A percentile compares a stretch with the other conserved stretches of the same genome.
phyloP scores from a whole-genome alignment of 176 grass and related monocot genomes.

The Coix lacrymajobi region DNA sequence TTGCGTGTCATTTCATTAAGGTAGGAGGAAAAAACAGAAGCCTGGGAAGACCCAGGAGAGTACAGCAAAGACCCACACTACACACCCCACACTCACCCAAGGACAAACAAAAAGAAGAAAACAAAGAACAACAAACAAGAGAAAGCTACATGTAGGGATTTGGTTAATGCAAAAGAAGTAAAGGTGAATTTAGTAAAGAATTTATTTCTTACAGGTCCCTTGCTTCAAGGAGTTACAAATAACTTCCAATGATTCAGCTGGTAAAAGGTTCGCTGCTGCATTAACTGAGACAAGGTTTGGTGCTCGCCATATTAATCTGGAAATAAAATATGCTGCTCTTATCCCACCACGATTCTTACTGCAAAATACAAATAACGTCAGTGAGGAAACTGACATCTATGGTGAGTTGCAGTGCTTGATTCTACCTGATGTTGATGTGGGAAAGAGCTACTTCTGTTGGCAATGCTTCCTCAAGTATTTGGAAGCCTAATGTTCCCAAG shows the following conservation, averaged over 20 bases:
- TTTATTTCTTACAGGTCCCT: conserved; percentile 27
- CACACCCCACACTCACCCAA: too few relatives aligned
- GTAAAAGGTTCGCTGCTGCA: conserved; percentile 47
- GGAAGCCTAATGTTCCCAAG: conserved; percentile 51
- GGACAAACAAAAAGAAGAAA: too few relatives aligned
- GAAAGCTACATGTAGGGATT: not conserved
- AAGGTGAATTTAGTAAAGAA: not conserved
- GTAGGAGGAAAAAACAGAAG: too few relatives aligned
- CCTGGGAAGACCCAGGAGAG: too few relatives aligned
- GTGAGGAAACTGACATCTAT: not conserved
- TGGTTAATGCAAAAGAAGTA: not conserved
- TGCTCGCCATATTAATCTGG: conserved; percentile 39
- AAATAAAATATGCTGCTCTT: conserved; percentile 34
- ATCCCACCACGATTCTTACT: conserved; percentile 60
- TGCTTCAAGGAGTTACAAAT: conserved; percentile 40
- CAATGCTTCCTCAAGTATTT: conserved; percentile 51
- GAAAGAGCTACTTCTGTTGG: conserved; percentile 38
- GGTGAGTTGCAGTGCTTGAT: not conserved
- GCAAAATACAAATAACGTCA: conserved; percentile 2
- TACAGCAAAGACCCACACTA: too few relatives aligned
- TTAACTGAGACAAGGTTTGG: conserved; percentile 37
- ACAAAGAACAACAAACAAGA: too few relatives aligned
- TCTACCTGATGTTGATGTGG: conserved; percentile 66
- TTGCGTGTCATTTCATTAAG: too few relatives aligned
- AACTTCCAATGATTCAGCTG: conserved; percentile 44